Evolutionary conservation across 108 stramenopile genomes (phyloP).

Genomic region (Mediolabrus comicus): DNA sequence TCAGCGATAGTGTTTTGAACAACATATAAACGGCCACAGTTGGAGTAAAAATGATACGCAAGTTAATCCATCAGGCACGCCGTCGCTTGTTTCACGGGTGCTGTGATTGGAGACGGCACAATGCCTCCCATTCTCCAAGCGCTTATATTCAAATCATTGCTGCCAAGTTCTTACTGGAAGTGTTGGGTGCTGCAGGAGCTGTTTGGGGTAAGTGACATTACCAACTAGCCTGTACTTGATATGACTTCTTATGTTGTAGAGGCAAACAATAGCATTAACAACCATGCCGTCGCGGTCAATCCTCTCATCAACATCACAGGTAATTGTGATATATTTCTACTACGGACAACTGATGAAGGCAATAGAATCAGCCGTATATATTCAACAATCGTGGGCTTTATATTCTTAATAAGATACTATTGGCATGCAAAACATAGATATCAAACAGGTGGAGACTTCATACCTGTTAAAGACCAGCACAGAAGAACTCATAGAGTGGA

Average conservation of each 20-base stretch:
- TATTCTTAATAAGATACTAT: conserved; percentile 22
- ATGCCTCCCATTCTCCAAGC: not conserved
- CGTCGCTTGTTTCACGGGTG: conserved; percentile 4
- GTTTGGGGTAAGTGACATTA: too few relatives aligned
- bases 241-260: too few relatives aligned
- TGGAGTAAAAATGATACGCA: not conserved
- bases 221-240: too few relatives aligned
- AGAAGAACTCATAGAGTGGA: conserved; percentile 11
- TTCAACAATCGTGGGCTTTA: not conserved
- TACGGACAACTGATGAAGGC: not conserved
- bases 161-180: conserved; percentile 28
- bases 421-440: conserved; percentile 26
- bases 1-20: too few relatives aligned
- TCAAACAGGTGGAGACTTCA: conserved; percentile 9
- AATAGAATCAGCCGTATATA: conserved; percentile 6
- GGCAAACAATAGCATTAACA: too few relatives aligned
- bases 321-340: conserved; percentile 4
- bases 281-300: too few relatives aligned
- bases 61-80: not conserved
- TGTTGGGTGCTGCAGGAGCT: conserved; percentile 37
- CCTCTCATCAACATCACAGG: too few relatives aligned
- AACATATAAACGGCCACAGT: too few relatives aligned
- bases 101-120: conserved; percentile 2
- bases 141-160: conserved; percentile 16
- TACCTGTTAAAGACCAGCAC: conserved; percentile 10